Evolutionary conservation across 768 basidiomycete genomes (phyloP), one percentile per base, ranked within the genome.

Genomic region (Nevesoporus exiguus): DNA sequence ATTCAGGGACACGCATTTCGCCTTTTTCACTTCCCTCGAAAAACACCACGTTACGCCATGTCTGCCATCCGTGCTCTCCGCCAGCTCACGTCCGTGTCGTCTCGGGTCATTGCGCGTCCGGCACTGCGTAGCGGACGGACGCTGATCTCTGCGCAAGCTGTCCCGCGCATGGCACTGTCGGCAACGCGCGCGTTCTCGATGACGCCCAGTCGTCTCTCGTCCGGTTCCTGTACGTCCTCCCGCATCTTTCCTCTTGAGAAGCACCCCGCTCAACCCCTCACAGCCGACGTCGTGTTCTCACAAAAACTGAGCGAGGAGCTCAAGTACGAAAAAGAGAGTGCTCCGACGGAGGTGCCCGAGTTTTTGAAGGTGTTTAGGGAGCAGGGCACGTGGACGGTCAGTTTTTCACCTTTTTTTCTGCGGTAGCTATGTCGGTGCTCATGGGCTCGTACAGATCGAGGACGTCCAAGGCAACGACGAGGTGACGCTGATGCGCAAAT

Each of bases 221-320:
- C 75, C 45, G 79, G 80, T 60, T 62, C 76, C 7, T 62, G 79
- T 80, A 58, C 64, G 77, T 60, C 21, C 22, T 37, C 36, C n/a
- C 4, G 3, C 27, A 29, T 29, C 5, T 21, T 7, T 15, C 2
- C 21, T 7, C 29, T 31, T 21, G n/a, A 22, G 7, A 9, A 30
- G 11, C 31, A 1, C 21, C 41, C 33, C 47, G 15, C 33, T 5
- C 33, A 41, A 43, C 30, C 44, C 5, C 34, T 1, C 19, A 41
- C 61, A 90, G 91, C 85, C 54, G 91, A 95, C 67, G 75, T 89
- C 30, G 70, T 81, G 21, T 82, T 98, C 40, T 76, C 84, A 10
- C 79, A 86, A 66, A 91, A 88, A 63, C 76, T 96, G 46, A 70
- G 78, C 47, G 84, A 89, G 67, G 96, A 98, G 75, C 78, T 97